phyloP scores from a whole-genome alignment of 2,329 filamentous ascomycete species.

The Ceratocystis eucalypticola region DNA sequence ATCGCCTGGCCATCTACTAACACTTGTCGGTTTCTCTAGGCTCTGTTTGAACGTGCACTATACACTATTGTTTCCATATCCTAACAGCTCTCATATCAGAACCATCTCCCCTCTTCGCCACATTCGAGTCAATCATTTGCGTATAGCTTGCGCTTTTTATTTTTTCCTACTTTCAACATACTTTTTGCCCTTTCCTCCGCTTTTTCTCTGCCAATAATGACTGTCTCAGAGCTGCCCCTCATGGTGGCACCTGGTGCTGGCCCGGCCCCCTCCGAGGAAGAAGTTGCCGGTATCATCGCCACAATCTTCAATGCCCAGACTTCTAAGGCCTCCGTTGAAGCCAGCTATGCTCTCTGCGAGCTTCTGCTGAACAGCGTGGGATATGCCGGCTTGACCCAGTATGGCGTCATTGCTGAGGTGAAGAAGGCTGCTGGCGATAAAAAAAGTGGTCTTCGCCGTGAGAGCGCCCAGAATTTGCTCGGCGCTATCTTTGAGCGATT shows the following conservation, averaged over 20 bases:
- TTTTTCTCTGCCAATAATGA: conserved; percentile 2
- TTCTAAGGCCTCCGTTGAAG: conserved; percentile 55
- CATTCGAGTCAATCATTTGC: background rate
- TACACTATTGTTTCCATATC: background rate
- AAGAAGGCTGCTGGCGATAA: conserved; percentile 77
- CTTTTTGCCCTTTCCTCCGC: background rate
- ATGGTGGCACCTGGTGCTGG: conserved; percentile 36
- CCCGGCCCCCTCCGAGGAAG: conserved; percentile 50
- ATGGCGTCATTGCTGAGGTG: conserved; percentile 42
- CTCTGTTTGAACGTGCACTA: background rate
- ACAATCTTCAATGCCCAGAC: conserved; percentile 56
- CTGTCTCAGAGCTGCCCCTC: conserved; percentile 22
- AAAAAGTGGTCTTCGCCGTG: conserved; percentile 73
- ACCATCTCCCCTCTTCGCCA: background rate
- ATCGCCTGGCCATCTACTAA: background rate
- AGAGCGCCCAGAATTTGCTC: conserved; percentile 88
- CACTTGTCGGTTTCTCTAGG: background rate
- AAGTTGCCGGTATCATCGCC: conserved; percentile 50
- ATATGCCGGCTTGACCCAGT: conserved; percentile 38
- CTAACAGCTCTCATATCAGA: background rate
- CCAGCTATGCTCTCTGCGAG: conserved; percentile 48
- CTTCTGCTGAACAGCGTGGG: conserved; percentile 42
- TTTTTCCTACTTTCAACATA: background rate
- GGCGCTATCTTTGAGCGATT: conserved; percentile 89
- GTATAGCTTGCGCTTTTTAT: background rate